Evolutionary conservation across 306 rosid genomes (phyloP).

Genomic region (Neltuma alba): DNA sequence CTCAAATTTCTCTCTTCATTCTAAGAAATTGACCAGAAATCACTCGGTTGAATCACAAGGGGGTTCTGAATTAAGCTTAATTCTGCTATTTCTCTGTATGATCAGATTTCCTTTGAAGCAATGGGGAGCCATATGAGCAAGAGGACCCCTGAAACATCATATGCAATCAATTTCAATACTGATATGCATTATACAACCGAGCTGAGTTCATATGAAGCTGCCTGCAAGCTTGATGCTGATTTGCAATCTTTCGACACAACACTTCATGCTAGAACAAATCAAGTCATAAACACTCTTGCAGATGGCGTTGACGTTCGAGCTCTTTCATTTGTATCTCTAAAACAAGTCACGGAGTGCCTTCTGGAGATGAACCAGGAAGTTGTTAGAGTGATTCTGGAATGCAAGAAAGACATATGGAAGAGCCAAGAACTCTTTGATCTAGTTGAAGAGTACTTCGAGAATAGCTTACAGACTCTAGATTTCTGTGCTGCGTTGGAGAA

Average conservation of each 20-base stretch:
- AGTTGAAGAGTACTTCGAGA: constrained; percentile 91
- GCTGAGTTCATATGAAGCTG: constrained; percentile 78
- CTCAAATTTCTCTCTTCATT: constrained; percentile 3
- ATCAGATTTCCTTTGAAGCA: constrained; percentile 42
- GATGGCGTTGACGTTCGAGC: constrained; percentile 86
- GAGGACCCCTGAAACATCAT: constrained; percentile 52
- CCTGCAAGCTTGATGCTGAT: constrained; percentile 75
- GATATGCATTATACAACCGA: constrained; percentile 65
- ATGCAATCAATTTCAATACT: constrained; percentile 42
- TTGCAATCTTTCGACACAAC: constrained; percentile 72
- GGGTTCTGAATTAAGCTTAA: constrained; percentile 41
- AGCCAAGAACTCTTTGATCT: constrained; percentile 83
- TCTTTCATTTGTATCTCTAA: constrained; percentile 80
- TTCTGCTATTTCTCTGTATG: constrained; percentile 20
- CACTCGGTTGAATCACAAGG: constrained; percentile 17
- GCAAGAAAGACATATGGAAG: constrained; percentile 97
- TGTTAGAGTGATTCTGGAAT: constrained; percentile 81
- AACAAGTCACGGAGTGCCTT: constrained; percentile 80
- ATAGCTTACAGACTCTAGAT: constrained; percentile 83
- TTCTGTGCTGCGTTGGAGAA: constrained; percentile 87
- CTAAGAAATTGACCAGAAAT: background rate
- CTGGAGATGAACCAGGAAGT: constrained; percentile 96
- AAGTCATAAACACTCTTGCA: constrained; percentile 77
- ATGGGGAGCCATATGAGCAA: constrained; percentile 92
- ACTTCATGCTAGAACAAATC: constrained; percentile 76